These are phyloP conservation scores for Calycina herbarum DNA, from an alignment of 2,329 filamentous ascomycete genomes.

Conservation along the genomic window DNA sequence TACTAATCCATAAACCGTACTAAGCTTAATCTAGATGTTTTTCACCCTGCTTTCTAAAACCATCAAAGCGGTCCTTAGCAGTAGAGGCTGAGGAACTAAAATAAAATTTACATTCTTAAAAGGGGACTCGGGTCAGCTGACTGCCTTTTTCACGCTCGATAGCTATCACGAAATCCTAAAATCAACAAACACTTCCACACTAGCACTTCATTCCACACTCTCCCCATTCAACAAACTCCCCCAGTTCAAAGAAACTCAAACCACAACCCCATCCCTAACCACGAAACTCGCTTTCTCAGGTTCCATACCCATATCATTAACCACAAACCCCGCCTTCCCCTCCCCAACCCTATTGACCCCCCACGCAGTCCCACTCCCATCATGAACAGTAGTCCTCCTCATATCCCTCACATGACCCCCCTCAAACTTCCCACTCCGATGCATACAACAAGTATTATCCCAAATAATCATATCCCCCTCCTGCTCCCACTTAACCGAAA, in stretches of 20 bases:
- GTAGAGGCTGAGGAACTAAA: no score
- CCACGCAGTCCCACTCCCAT: conserved; percentile 44
- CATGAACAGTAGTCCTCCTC: conserved; percentile 57
- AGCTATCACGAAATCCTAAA: no score
- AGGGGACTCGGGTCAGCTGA: no score
- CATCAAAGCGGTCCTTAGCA: no score
- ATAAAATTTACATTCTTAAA: no score
- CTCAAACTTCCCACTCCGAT: conserved; percentile 52
- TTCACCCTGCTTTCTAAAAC: no score
- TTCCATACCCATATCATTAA: conserved; percentile 1
- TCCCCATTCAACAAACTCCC: no score
- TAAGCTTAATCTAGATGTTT: no score
- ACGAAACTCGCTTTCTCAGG: background rate
- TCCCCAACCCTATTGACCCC: conserved; percentile 42
- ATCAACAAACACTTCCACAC: no score
- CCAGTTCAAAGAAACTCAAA: background rate
- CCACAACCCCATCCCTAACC: background rate
- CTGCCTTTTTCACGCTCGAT: no score
- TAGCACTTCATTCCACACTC: no score
- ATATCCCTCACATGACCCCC: conserved; percentile 53
- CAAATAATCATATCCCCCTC: conserved; percentile 55
- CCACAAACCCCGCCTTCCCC: conserved; percentile 33
- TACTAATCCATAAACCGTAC: no score
- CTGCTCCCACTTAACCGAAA: conserved; percentile 49
- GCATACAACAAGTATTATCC: conserved; percentile 60